Percentiles rank a stretch among this genome's conserved stretches.
Evolutionary conservation across 352 stramenopile genomes (phyloP).

Genomic region (Phytophthora kernoviae): DNA sequence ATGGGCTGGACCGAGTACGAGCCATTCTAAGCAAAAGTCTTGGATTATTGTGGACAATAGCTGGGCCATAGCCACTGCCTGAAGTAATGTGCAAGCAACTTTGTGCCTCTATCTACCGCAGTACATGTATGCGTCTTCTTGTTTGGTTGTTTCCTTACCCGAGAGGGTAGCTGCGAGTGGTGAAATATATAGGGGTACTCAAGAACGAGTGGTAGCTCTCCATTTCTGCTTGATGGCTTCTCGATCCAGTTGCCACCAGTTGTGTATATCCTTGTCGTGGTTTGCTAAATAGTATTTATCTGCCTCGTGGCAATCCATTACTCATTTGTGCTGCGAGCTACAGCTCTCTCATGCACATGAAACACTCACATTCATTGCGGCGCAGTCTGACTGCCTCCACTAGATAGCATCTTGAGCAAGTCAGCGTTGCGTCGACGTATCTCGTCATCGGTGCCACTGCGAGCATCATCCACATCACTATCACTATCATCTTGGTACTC

Average conservation of each 20-base stretch:
- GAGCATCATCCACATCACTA: constrained; percentile 44
- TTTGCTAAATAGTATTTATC: constrained; percentile 36
- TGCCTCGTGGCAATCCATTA: constrained; percentile 17
- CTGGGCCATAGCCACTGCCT: neutral
- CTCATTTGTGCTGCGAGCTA: constrained; percentile 6
- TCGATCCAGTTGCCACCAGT: neutral
- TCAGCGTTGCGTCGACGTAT: constrained; percentile 30
- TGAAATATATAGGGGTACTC: neutral
- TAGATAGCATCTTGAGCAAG: constrained; percentile 65
- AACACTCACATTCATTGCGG: constrained; percentile 25
- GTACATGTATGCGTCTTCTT: constrained; percentile 7
- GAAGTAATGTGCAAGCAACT: constrained; percentile 27
- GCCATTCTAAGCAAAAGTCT: constrained; percentile 40
- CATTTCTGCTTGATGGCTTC: constrained; percentile 11
- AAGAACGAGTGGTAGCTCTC: neutral
- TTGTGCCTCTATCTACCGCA: neutral
- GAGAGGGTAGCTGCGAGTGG: constrained; percentile 2
- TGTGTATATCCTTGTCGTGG: constrained; percentile 4
- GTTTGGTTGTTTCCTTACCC: constrained; percentile 25
- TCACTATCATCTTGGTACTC: constrained; percentile 39
- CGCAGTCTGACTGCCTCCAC: constrained; percentile 26
- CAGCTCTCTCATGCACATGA: constrained; percentile 13
- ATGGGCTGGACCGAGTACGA: constrained; percentile 72
- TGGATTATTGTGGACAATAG: neutral
- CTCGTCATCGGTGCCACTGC: constrained; percentile 12